A percentile compares a stretch with the other conserved stretches of the same genome.
Evolutionary conservation across 2,329 filamentous ascomycete species (phyloP).

Genomic region (Ramichloridium luteum): DNA sequence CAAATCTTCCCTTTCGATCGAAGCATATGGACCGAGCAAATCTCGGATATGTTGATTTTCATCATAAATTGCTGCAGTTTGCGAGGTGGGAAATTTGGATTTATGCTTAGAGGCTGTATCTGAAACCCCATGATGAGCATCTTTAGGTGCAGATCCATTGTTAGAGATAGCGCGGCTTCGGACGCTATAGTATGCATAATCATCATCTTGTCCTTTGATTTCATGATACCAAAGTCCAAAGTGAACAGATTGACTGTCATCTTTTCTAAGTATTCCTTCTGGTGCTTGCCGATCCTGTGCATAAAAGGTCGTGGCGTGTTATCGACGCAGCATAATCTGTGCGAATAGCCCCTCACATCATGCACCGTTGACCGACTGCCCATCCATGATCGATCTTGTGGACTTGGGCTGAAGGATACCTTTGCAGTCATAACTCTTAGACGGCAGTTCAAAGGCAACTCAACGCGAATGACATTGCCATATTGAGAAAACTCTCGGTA

Average conservation of each 20-base stretch:
- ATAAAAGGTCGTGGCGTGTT: slow-evolving; percentile 1
- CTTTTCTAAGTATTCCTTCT: slow-evolving; percentile 8
- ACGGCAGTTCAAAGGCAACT: not conserved
- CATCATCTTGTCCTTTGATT: slow-evolving; percentile 45
- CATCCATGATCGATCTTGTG: not conserved
- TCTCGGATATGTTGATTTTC: slow-evolving; percentile 14
- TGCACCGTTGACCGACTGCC: not conserved
- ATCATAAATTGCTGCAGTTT: slow-evolving; percentile 12
- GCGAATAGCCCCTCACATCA: not conserved
- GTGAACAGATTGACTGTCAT: slow-evolving; percentile 13
- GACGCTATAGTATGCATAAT: slow-evolving; percentile 39
- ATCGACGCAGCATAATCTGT: not conserved
- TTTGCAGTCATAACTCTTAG: not conserved
- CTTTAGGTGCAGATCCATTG: slow-evolving; percentile 33
- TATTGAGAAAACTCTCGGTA: too few species aligned
- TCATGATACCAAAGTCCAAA: slow-evolving; percentile 52
- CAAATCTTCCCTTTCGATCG: slow-evolving; percentile 12
- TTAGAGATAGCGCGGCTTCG: slow-evolving; percentile 17
- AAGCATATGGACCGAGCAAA: slow-evolving; percentile 10
- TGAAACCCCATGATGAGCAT: slow-evolving; percentile 30
- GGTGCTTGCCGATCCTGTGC: slow-evolving; percentile 5
- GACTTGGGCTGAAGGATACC: not conserved
- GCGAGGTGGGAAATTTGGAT: slow-evolving; percentile 26
- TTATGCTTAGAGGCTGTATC: not conserved
- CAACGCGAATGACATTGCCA: not conserved